Conservation (phyloP, 768 basidiomycete species). For the Hygrophoropsis aurantiaca region DNA sequence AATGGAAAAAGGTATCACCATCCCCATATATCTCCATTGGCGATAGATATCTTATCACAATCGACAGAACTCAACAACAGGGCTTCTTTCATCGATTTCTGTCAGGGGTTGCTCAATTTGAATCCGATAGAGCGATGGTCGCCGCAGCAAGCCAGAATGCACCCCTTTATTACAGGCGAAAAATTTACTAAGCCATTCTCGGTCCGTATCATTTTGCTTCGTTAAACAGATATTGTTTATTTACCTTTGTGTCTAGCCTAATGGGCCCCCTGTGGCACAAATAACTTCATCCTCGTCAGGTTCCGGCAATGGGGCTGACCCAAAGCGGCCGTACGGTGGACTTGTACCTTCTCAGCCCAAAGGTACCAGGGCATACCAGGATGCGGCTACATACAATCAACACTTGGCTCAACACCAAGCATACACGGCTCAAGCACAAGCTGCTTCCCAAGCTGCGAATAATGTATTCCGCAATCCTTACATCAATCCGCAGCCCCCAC, state of each 20-base stretch:
- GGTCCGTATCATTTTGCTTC: slow-evolving; percentile 43
- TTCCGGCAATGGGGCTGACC: slow-evolving; percentile 44
- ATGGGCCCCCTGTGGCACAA: slow-evolving; percentile 36
- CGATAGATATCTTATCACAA: slow-evolving; percentile 4
- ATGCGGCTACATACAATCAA: slow-evolving; percentile 92
- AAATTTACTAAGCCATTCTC: slow-evolving; percentile 87
- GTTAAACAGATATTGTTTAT: slow-evolving; percentile 2
- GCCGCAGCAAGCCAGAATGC: slow-evolving; percentile 91
- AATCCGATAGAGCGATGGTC: slow-evolving; percentile 97
- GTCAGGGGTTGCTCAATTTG: slow-evolving; percentile 88
- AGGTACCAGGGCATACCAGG: slow-evolving; percentile 82
- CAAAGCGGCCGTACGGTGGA: slow-evolving; percentile 91
- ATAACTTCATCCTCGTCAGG: slow-evolving; percentile 27
- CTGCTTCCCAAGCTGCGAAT: slow-evolving; percentile 68
- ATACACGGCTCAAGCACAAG: slow-evolving; percentile 84
- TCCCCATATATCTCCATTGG: slow-evolving; percentile 2
- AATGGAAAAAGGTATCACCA: slow-evolving; percentile 89
- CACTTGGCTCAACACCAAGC: slow-evolving; percentile 93
- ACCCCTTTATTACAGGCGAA: slow-evolving; percentile 98
- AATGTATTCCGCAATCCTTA: slow-evolving; percentile 80
- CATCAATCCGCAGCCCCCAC: slow-evolving; percentile 50
- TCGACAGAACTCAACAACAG: slow-evolving; percentile 86
- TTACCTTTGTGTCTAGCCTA: slow-evolving; percentile 42
- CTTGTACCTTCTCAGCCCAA: slow-evolving; percentile 88
- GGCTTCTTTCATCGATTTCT: slow-evolving; percentile 96